Evolutionary conservation across 805 yeast genomes (phyloP).

Genomic region (Helenozyma baotianmanensis): DNA sequence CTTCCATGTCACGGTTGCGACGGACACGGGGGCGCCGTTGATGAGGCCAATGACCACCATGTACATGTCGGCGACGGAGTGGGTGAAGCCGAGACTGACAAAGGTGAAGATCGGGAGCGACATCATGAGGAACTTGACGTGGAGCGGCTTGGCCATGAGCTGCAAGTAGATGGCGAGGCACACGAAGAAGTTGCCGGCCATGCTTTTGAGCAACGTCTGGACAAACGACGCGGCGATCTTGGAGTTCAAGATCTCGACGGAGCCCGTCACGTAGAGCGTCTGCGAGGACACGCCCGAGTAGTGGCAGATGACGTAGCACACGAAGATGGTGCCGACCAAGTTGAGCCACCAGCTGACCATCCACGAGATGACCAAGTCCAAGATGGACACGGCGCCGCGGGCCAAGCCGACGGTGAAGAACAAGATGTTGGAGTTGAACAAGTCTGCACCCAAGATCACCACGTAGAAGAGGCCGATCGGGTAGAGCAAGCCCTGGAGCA

Average conservation of each 20-base stretch:
- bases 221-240: slow-evolving; percentile 47
- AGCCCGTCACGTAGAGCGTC: slow-evolving; percentile 42
- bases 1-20: slow-evolving; percentile 68
- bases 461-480: slow-evolving; percentile 75
- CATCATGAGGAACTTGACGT: slow-evolving; percentile 65
- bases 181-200: slow-evolving; percentile 77
- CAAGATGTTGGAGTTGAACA: slow-evolving; percentile 69
- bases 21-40: slow-evolving; percentile 60
- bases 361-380: slow-evolving; percentile 67
- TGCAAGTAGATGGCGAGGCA: slow-evolving; percentile 73
- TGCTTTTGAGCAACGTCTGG: slow-evolving; percentile 62
- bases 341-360: slow-evolving; percentile 62
- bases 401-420: slow-evolving; percentile 66
- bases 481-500: slow-evolving; percentile 58
- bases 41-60: slow-evolving; percentile 61
- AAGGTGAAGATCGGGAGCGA: slow-evolving; percentile 69
- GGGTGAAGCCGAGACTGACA: slow-evolving; percentile 75
- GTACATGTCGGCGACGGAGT: slow-evolving; percentile 80
- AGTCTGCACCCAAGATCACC: slow-evolving; percentile 68
- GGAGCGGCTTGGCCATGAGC: slow-evolving; percentile 72
- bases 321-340: slow-evolving; percentile 59
- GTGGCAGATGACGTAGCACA: slow-evolving; percentile 59
- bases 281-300: slow-evolving; percentile 46
- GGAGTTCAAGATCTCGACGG: slow-evolving; percentile 42
- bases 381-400: slow-evolving; percentile 62